Base-by-base conservation (phyloP, 148 eudicot genomes). In the Fagopyrum homotropicum region DNA sequence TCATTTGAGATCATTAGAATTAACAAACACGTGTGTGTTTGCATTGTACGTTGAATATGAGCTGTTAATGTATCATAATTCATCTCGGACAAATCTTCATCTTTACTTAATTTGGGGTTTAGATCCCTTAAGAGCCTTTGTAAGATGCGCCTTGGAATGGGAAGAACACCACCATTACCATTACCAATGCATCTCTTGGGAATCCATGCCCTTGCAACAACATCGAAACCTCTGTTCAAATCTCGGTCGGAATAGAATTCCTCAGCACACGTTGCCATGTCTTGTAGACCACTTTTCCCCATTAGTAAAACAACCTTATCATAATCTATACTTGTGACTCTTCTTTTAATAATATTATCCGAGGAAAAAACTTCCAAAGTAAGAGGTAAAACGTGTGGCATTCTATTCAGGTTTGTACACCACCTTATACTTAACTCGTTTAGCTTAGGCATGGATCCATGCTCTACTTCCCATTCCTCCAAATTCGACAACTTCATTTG, bases 21-120 rank as follows among this genome's bases (percentile, higher is more conserved):
- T 6, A 86, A 75, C 81, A 84, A 75, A 68, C 89, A 87, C 75
- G 79, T 87, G 66, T 76, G 84, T 45, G 44, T 75, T 11, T 44
- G 44, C 44, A 61, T 29, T 5, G 11, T 5, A 10, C 9, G 12
- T 22, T 61, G 69, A 29, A 61, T 61, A 43, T 61, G 2, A 9
- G 69, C 44, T 0, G 26, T 61, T 44, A 61, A 30, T 17, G 29
- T 4, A 15, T 29, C 69, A 26, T 10, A 10, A 11, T 15, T 30
- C 44, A 29, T 3, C 1, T 29, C 12, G 3, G 44, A 26, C 11
- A 7, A 1, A 10, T 22, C 40, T 0, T 60, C 35, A 30, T 30
- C 66, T 22, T 8, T 29, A 1, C 40, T 26, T 10, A 9, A 15
- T 26, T 0, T 26, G 9, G 66, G 66, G 14, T 8, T 22, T 1